These are phyloP conservation scores for Backusella tuberculispora DNA, from an alignment of 192 early-diverging fungal genomes.

Conservation along the genomic window DNA sequence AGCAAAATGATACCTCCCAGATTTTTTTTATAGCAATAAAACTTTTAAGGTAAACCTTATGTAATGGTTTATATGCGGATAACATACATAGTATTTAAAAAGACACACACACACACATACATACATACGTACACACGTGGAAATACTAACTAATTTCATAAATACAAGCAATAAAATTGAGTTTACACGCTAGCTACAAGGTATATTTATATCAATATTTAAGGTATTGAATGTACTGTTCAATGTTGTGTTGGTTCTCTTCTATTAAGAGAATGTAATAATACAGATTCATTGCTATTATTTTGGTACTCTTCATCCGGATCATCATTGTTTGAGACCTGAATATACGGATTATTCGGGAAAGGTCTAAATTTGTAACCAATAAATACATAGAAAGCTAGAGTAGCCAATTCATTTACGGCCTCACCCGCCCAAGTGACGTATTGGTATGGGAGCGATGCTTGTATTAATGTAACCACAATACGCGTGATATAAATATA, in stretches of 20 bases:
- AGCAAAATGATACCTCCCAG: not conserved
- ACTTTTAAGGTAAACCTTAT: not conserved
- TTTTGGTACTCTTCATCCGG: not conserved
- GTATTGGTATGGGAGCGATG: conserved; percentile 53
- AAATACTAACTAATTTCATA: too few relatives aligned
- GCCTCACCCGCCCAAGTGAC: conserved; percentile 55
- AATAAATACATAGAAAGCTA: conserved; percentile 52
- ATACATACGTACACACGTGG: too few relatives aligned
- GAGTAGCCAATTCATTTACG: conserved; percentile 49
- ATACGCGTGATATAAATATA: conserved; percentile 59
- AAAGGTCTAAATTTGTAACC: conserved; percentile 60
- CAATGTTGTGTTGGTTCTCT: not conserved
- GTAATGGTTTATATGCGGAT: too few relatives aligned
- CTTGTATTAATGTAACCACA: conserved; percentile 49
- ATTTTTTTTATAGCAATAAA: not conserved
- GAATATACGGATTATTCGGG: conserved; percentile 53
- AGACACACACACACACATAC: too few relatives aligned
- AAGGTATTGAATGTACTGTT: not conserved
- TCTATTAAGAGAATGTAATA: conserved; percentile 8
- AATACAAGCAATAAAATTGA: too few relatives aligned
- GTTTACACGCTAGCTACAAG: too few relatives aligned
- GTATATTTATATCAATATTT: not conserved
- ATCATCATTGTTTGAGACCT: not conserved
- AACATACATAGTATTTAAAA: too few relatives aligned
- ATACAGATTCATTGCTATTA: not conserved